Conservation (phyloP, 2,329 filamentous ascomycete genomes). For the Verruconis gallopava region DNA sequence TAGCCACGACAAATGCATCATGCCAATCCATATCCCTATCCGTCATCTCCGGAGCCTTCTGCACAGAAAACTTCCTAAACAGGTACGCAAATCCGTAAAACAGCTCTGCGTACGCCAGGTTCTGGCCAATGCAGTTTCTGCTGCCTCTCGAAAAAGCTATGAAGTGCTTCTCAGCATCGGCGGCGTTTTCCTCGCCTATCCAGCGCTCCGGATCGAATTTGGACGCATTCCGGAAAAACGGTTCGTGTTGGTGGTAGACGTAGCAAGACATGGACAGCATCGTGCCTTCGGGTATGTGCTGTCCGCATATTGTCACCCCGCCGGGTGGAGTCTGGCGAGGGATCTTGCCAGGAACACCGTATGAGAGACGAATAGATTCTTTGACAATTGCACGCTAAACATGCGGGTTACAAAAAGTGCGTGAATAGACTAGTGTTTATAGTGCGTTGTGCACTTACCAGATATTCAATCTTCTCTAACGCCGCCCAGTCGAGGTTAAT, state of each 20-base stretch:
- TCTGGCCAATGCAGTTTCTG: conserved; percentile 51
- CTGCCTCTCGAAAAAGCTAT: conserved; percentile 53
- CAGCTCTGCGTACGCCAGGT: conserved; percentile 40
- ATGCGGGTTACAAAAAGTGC: not conserved
- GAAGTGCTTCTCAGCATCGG: conserved; percentile 39
- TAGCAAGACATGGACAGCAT: conserved; percentile 11
- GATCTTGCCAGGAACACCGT: conserved; percentile 14
- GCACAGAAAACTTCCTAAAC: not conserved
- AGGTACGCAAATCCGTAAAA: conserved; percentile 12
- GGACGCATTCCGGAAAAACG: conserved; percentile 9
- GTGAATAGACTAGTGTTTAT: too few relatives aligned
- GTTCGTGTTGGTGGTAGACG: conserved; percentile 21
- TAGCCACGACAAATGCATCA: not conserved
- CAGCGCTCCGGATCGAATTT: conserved; percentile 35
- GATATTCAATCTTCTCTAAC: conserved; percentile 20
- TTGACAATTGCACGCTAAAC: conserved; percentile 16
- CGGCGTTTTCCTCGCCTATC: conserved; percentile 28
- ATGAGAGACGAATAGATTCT: conserved; percentile 21
- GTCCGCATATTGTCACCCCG: not conserved
- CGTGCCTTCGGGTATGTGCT: conserved; percentile 6
- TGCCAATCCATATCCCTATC: not conserved
- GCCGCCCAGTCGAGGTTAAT: conserved; percentile 12
- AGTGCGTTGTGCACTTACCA: conserved; percentile 10
- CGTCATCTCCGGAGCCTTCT: not conserved
- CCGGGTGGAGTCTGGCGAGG: not conserved